These are phyloP conservation scores for Diaporthe nobilis DNA, from an alignment of 2,329 filamentous ascomycete genomes.

Conservation along the genomic window DNA sequence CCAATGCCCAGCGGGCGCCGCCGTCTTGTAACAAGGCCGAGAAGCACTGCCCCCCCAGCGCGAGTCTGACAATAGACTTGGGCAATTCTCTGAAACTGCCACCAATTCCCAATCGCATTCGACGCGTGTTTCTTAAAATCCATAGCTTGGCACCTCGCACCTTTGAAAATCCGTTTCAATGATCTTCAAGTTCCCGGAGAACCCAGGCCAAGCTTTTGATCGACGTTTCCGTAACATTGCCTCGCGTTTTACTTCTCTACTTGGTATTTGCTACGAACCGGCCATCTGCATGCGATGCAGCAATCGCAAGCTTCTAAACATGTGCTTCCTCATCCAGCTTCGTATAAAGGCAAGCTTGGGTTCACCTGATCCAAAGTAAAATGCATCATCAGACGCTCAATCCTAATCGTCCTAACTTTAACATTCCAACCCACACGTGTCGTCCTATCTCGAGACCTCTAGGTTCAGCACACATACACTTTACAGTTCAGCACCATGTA, in stretches of 20 bases:
- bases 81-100: conserved; percentile 19
- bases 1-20: too few species aligned
- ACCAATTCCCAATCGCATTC: conserved; percentile 17
- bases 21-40: not conserved
- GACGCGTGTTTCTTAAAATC: not conserved
- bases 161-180: conserved; percentile 19
- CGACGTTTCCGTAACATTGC: conserved; percentile 20
- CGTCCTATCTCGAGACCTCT: not conserved
- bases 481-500: not conserved
- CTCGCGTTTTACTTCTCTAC: conserved; percentile 31
- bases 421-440: not conserved
- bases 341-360: not conserved
- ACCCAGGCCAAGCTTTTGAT: conserved; percentile 22
- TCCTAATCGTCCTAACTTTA: not conserved
- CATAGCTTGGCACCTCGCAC: not conserved
- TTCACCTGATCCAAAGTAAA: not conserved
- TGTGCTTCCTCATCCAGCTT: not conserved
- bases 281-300: not conserved
- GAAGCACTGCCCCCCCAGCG: not conserved
- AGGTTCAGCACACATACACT: not conserved
- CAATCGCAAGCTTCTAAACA: not conserved
- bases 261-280: conserved; percentile 2
- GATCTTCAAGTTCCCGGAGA: conserved; percentile 10
- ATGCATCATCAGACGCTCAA: not conserved
- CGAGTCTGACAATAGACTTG: conserved; percentile 1